Base-by-base conservation (phyloP, 1,284 basidiomycete genomes). In the Rhodotorula sp. region DNA sequence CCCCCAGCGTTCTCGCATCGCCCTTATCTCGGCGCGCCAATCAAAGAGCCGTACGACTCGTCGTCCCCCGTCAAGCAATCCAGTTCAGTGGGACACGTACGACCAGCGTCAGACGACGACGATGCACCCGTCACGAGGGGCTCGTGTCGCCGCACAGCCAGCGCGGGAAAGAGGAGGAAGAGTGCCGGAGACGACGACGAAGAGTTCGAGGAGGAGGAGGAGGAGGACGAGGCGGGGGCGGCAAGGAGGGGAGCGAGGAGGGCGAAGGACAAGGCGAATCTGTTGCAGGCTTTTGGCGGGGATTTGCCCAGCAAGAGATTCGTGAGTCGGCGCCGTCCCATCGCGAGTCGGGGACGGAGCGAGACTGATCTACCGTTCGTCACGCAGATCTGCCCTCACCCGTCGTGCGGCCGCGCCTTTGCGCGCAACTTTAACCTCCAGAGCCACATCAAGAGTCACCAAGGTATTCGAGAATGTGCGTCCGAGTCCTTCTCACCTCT, bases 361-460 rank as follows among this genome's bases (percentile, higher is more conserved):
- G 55, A 17, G 17, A 15, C 54, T 34, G 15, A 29, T 10, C 5
- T 20, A 30, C n/a, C 24, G 2, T 4, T 10, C 24, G 27, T 8
- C 30, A 4, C 17, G 11, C 54, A 74, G 73, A 30, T 53, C 6
- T 75, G 74, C 63, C 71, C 69, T 39, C 74, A 75, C 30, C 66
- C 68, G 7, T 54, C 56, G 1, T 75, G 74, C 27, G 72, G 69
- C 8, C 66, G 72, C 5, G 64, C 70, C 0, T 75, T 75, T 30
- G 74, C 74, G 22, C 58, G 74, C 6, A 73, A 75, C 36, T 75
- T 73, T 69, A 75, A 75, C 59, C 54, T 75, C 7, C 67, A 73
- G 34, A 57, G 55, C 2, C 74, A 75, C 63, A 73, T 75, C 68
- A 73, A 75, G 65, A 66, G 62, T 17, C 74, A 75, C 30, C 58